Evolutionary conservation across 2,329 filamentous ascomycete species (phyloP).

Genomic region (Dactylellina leptospora): DNA sequence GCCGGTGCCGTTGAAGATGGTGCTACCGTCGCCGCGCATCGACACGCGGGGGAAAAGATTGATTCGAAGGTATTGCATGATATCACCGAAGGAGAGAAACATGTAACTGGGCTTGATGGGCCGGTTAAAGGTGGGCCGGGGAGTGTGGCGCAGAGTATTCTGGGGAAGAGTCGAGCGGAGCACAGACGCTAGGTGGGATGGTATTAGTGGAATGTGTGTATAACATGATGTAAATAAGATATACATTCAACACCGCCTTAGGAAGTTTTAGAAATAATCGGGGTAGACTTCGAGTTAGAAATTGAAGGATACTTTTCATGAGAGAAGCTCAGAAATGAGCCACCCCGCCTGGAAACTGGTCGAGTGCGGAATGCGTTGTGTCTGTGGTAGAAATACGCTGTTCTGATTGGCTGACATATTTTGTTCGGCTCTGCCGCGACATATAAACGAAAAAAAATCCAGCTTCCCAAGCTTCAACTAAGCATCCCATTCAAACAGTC

Average conservation of each 20-base stretch:
- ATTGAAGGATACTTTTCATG: too few relatives aligned
- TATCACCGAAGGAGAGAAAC: conserved; percentile 27
- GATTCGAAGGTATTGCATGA: conserved; percentile 1
- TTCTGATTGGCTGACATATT: conserved; percentile 5
- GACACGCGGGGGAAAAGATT: conserved; percentile 10
- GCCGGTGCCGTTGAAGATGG: neutral
- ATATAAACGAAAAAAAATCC: neutral
- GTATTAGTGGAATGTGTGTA: too few relatives aligned
- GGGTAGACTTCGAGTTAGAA: too few relatives aligned
- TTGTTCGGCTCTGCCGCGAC: conserved; percentile 6
- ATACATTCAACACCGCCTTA: too few relatives aligned
- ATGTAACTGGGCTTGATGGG: neutral
- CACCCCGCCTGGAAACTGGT: neutral
- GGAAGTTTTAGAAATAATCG: too few relatives aligned
- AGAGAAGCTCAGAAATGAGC: too few relatives aligned
- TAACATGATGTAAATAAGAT: too few relatives aligned
- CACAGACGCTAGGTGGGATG: too few relatives aligned
- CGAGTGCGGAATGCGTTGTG: neutral
- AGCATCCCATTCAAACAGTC: neutral
- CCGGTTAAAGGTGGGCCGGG: conserved; percentile 9
- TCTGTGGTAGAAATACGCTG: neutral
- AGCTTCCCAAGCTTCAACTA: neutral
- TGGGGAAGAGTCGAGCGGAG: conserved; percentile 18
- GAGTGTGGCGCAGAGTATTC: conserved; percentile 14
- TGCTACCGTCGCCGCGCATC: conserved; percentile 9